Percentiles rank a stretch among this genome's conserved stretches.
Evolutionary conservation across 2,329 filamentous ascomycete genomes (phyloP).

Genomic region (Cytospora mali): DNA sequence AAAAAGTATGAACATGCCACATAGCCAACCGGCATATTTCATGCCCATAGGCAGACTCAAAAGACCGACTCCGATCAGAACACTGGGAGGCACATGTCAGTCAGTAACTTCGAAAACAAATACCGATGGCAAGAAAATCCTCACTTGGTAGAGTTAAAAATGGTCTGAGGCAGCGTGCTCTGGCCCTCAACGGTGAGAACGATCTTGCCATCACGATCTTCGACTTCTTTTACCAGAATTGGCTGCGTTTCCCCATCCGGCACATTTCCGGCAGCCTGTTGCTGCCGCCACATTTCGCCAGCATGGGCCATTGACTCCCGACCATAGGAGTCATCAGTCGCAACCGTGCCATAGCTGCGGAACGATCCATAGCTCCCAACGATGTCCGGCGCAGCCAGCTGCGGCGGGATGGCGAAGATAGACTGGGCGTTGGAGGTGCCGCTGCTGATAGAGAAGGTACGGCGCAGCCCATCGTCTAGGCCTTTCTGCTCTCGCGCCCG

Average conservation of each 20-base stretch:
- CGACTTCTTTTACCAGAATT: conserved; percentile 84
- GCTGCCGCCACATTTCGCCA: conserved; percentile 55
- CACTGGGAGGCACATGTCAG: conserved; percentile 43
- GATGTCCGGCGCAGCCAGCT: conserved; percentile 68
- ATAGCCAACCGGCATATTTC: conserved; percentile 85
- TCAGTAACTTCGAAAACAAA: not conserved
- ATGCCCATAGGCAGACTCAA: conserved; percentile 87
- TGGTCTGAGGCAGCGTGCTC: conserved; percentile 92
- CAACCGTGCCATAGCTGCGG: conserved; percentile 58
- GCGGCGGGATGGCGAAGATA: conserved; percentile 61
- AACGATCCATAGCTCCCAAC: conserved; percentile 70
- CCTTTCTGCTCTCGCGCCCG: conserved; percentile 53
- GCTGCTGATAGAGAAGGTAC: conserved; percentile 38
- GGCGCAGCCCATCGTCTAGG: conserved; percentile 47
- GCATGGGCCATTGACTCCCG: conserved; percentile 54
- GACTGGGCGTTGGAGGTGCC: conserved; percentile 42
- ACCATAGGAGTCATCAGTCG: conserved; percentile 40
- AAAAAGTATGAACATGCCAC: conserved; percentile 74
- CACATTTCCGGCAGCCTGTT: conserved; percentile 50
- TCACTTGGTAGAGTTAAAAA: conserved; percentile 91
- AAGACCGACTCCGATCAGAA: conserved; percentile 86
- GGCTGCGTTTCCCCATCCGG: conserved; percentile 67
- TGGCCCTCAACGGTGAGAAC: conserved; percentile 86
- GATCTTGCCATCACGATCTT: conserved; percentile 78
- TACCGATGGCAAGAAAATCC: conserved; percentile 20